Percentiles rank a stretch among this genome's conserved stretches.
These are phyloP conservation scores for Volvariella surrecta DNA, from an alignment of 1,284 basidiomycete species.

Conservation along the genomic window DNA sequence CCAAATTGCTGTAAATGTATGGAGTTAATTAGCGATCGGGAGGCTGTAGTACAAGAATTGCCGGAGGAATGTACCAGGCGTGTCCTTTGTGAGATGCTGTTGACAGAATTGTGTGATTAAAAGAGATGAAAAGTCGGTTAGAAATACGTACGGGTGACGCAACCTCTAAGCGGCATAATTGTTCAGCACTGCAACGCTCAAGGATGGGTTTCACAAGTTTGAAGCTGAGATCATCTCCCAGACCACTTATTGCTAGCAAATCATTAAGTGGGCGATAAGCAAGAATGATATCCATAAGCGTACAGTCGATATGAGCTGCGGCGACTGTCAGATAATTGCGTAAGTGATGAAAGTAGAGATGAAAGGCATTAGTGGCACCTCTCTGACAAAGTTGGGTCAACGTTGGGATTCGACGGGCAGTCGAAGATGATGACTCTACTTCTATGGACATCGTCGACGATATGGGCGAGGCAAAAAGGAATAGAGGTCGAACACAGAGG, in stretches of 20 bases:
- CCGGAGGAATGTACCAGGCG: slow-evolving; percentile 36
- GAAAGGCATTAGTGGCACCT: slow-evolving; percentile 17
- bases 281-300: too few relatives aligned
- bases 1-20: slow-evolving; percentile 52
- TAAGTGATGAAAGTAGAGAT: slow-evolving; percentile 9
- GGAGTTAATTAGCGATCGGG: slow-evolving; percentile 12
- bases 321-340: slow-evolving; percentile 31
- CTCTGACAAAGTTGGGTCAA: slow-evolving; percentile 42
- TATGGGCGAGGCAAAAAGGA: too few relatives aligned
- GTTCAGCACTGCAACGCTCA: slow-evolving; percentile 61
- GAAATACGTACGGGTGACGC: slow-evolving; percentile 51
- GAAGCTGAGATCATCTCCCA: slow-evolving; percentile 53
- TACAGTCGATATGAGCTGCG: slow-evolving; percentile 47
- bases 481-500: too few relatives aligned
- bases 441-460: too few relatives aligned
- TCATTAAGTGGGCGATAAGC: too few relatives aligned
- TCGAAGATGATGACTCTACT: background rate
- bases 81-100: slow-evolving; percentile 50
- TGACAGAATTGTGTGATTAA: slow-evolving; percentile 5
- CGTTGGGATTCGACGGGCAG: slow-evolving; percentile 29
- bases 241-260: slow-evolving; percentile 46
- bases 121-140: background rate
- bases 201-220: slow-evolving; percentile 62
- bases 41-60: slow-evolving; percentile 6
- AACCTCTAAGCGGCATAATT: slow-evolving; percentile 56